These are phyloP conservation scores for Singerocomus inundabilis DNA, from an alignment of 1,284 basidiomycete genomes.

Conservation along the genomic window DNA sequence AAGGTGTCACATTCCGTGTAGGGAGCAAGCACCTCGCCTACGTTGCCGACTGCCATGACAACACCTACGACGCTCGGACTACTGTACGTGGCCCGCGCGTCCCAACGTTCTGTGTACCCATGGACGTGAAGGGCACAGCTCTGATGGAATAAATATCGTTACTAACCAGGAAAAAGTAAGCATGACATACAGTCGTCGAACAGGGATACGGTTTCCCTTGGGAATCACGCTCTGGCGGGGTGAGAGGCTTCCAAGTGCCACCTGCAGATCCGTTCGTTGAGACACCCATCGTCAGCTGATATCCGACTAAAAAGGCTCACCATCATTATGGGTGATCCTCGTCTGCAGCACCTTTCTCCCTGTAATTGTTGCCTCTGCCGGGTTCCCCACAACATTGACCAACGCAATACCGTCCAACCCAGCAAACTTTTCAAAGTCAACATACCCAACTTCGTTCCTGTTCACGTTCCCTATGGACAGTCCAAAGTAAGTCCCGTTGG, in stretches of 20 bases:
- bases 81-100: constrained; percentile 89
- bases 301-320: constrained; percentile 37
- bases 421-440: constrained; percentile 98
- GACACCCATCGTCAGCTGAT: not conserved
- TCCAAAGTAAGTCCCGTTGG: constrained; percentile 96
- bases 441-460: constrained; percentile 82
- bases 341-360: constrained; percentile 80
- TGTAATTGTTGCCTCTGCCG: constrained; percentile 71
- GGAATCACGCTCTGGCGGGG: constrained; percentile 77
- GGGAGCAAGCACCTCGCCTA: constrained; percentile 78
- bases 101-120: constrained; percentile 91
- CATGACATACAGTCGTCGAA: constrained; percentile 51
- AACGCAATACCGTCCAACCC: constrained; percentile 95
- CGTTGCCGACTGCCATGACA: constrained; percentile 97
- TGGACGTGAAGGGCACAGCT: constrained; percentile 89
- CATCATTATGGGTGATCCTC: constrained; percentile 96
- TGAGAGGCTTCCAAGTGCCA: constrained; percentile 83
- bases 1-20: constrained; percentile 95
- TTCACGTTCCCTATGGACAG: constrained; percentile 88
- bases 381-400: constrained; percentile 87
- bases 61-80: constrained; percentile 90
- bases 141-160: constrained; percentile 38
- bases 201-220: constrained; percentile 77
- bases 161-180: not conserved
- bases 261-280: constrained; percentile 41